phyloP scores from a whole-genome alignment of 139 green algal species.

The Chlorella sp. region DNA sequence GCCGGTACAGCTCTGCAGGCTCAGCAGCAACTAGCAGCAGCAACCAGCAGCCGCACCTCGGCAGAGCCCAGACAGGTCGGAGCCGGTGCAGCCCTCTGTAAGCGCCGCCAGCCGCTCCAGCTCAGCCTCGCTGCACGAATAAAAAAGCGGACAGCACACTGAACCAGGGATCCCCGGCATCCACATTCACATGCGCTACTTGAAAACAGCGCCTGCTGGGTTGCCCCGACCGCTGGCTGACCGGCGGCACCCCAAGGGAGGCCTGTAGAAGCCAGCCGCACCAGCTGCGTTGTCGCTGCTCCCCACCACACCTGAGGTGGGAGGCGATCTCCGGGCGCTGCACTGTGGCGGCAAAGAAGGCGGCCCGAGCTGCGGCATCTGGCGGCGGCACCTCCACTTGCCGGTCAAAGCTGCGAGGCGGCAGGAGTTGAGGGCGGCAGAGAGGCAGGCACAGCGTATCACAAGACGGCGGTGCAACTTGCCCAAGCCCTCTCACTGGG shows the following conservation, averaged over 20 bases:
- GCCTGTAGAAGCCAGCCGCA: no score
- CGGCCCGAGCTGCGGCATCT: slow-evolving; percentile 22
- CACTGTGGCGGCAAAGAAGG: slow-evolving; percentile 46
- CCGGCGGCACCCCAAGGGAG: no score
- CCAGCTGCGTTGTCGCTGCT: no score
- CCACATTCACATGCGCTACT: no score
- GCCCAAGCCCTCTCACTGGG: no score
- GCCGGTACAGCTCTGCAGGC: no score
- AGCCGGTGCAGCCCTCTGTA: slow-evolving; percentile 58
- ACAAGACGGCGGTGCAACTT: no score
- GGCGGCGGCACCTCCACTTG: slow-evolving; percentile 61
- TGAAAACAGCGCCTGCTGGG: no score
- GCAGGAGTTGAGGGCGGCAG: neutral
- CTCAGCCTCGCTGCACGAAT: slow-evolving; percentile 13
- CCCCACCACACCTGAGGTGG: neutral
- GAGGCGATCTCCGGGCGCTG: slow-evolving; percentile 13
- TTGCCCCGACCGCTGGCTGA: no score
- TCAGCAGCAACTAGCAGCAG: no score
- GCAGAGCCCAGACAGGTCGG: slow-evolving; percentile 56
- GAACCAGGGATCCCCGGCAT: no score
- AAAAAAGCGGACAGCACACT: no score
- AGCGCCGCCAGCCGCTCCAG: neutral
- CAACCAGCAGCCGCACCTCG: neutral
- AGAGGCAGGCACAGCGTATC: neutral
- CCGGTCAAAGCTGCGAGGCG: slow-evolving; percentile 50